Conservation (phyloP, 176 grass and related monocot genomes). For the Raddia distichophylla region DNA sequence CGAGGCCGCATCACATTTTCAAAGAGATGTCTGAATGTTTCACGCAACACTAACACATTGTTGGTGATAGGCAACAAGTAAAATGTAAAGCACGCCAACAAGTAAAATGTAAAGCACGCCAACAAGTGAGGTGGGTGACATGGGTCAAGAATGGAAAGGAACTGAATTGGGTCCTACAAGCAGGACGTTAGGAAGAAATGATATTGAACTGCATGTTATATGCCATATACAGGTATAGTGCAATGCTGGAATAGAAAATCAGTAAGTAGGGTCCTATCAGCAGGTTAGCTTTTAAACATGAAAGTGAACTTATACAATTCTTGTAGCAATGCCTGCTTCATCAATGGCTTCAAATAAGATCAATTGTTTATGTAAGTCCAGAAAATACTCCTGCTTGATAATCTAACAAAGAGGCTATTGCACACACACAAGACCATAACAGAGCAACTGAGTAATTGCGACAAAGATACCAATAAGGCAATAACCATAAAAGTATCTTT, state of each 20-base stretch:
- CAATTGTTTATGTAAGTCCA: not conserved
- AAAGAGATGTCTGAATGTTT: not conserved
- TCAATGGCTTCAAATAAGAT: not conserved
- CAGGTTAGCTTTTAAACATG: not conserved
- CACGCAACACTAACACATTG: not conserved
- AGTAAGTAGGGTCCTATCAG: not conserved
- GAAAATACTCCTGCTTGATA: not conserved
- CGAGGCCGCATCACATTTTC: not conserved
- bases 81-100: not conserved
- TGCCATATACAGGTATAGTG: not conserved
- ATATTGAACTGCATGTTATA: not conserved
- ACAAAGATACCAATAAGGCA: constrained; percentile 7
- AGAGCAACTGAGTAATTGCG: not conserved
- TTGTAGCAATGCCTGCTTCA: not conserved
- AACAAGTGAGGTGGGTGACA: not conserved
- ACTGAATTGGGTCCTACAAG: constrained; percentile 3
- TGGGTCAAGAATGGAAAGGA: not conserved
- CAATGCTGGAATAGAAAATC: not conserved
- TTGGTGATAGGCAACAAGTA: not conserved
- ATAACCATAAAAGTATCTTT: not conserved
- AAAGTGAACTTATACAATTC: not conserved
- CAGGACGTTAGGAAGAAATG: not conserved
- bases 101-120: not conserved
- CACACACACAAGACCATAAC: not conserved
- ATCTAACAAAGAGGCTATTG: constrained; percentile 14